Percentiles rank a stretch among this genome's conserved stretches.
These are phyloP conservation scores for Sporothrix variecibatus DNA, from an alignment of 2,329 filamentous ascomycete species.

Conservation along the genomic window DNA sequence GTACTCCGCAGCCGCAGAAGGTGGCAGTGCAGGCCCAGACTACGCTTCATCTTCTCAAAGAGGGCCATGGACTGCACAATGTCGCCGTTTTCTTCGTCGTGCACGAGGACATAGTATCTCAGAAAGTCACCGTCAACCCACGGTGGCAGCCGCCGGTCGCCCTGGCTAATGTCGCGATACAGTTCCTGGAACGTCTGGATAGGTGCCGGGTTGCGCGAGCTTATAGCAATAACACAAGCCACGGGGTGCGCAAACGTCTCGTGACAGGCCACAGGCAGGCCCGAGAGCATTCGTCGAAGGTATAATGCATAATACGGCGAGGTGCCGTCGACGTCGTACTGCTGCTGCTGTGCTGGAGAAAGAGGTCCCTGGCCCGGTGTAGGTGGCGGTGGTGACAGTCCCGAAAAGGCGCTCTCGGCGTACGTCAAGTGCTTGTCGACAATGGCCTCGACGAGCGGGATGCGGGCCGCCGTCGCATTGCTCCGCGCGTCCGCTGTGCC, in stretches of 20 bases:
- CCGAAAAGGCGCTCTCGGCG: conserved; percentile 63
- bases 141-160: conserved; percentile 69
- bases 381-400: conserved; percentile 39
- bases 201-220: conserved; percentile 78
- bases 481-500: conserved; percentile 24
- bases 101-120: conserved; percentile 92
- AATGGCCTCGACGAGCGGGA: conserved; percentile 75
- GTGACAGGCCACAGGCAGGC: conserved; percentile 74
- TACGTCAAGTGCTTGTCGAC: conserved; percentile 77
- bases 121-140: conserved; percentile 94
- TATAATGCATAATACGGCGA: conserved; percentile 87
- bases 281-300: conserved; percentile 78
- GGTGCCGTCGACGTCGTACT: conserved; percentile 52
- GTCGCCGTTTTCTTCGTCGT: conserved; percentile 94
- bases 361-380: conserved; percentile 41
- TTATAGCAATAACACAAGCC: conserved; percentile 91
- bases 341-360: conserved; percentile 36
- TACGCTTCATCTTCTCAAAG: conserved; percentile 99
- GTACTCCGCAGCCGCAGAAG: conserved; percentile 81
- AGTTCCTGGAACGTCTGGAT: conserved; percentile 84
- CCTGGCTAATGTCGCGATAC: conserved; percentile 81
- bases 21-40: conserved; percentile 94
- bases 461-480: conserved; percentile 43
- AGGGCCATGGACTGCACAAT: conserved; percentile 85
- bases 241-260: conserved; percentile 96